These are phyloP conservation scores for Colletotrichum simmondsii DNA, from an alignment of 2,329 filamentous ascomycete species.

Conservation along the genomic window DNA sequence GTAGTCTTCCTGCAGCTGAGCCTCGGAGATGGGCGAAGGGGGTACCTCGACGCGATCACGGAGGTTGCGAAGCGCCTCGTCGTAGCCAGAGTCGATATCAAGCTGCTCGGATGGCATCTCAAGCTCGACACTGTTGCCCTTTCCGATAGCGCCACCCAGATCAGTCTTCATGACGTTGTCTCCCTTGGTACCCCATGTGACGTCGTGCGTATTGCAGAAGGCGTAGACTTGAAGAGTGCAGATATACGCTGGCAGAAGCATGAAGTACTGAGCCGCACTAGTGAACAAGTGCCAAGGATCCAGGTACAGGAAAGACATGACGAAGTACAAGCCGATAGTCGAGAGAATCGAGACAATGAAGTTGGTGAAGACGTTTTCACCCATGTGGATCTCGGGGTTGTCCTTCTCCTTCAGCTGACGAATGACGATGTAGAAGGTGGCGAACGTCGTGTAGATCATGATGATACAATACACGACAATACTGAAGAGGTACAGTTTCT, in stretches of 20 bases:
- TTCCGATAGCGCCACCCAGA: constrained; percentile 84
- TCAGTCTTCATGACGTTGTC: constrained; percentile 96
- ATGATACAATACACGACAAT: constrained; percentile 94
- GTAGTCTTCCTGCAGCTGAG: constrained; percentile 96
- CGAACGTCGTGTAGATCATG: constrained; percentile 96
- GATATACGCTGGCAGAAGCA: constrained; percentile 91
- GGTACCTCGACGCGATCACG: constrained; percentile 91
- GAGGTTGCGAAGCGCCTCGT: constrained; percentile 95
- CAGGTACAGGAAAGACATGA: constrained; percentile 96
- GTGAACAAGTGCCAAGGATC: constrained; percentile 99
- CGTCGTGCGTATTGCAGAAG: constrained; percentile 99
- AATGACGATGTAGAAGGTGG: constrained; percentile 87
- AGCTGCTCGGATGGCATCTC: constrained; percentile 99
- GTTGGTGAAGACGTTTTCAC: constrained; percentile 94
- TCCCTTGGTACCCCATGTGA: constrained; percentile 98
- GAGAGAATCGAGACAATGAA: constrained; percentile 90
- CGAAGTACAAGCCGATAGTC: constrained; percentile 92
- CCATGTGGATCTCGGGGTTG: constrained; percentile 62
- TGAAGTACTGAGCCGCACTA: constrained; percentile 89
- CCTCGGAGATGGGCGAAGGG: constrained; percentile 69
- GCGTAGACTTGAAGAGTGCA: constrained; percentile 98
- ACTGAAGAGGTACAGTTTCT: constrained; percentile 86
- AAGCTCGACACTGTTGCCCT: constrained; percentile 83
- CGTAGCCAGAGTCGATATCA: constrained; percentile 97
- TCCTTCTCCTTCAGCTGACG: constrained; percentile 74